phyloP scores from a whole-genome alignment of 768 basidiomycete genomes.

The Multifurca ochricompacta region DNA sequence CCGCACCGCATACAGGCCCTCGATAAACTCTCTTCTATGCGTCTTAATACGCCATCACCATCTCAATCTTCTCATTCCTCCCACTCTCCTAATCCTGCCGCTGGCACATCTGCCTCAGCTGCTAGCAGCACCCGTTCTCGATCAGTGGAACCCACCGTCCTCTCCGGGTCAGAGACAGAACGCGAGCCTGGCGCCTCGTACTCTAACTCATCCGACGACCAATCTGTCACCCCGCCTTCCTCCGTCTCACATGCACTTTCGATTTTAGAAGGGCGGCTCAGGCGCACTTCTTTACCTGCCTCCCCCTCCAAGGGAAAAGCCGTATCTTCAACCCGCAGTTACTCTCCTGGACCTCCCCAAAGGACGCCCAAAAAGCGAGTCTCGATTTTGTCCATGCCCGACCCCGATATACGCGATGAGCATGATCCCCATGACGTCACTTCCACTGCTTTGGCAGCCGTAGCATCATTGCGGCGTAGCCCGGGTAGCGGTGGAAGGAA shows the following conservation, averaged over 20 bases:
- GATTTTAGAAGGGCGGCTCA: constrained; percentile 29
- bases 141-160: constrained; percentile 23
- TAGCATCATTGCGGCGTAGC: constrained; percentile 49
- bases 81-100: constrained; percentile 23
- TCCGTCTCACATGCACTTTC: constrained; percentile 21
- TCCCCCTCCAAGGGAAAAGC: constrained; percentile 33
- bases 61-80: constrained; percentile 32
- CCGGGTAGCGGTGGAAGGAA: constrained; percentile 33
- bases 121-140: constrained; percentile 28
- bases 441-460: constrained; percentile 52
- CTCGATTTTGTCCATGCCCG: constrained; percentile 30
- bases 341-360: constrained; percentile 34
- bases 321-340: constrained; percentile 22
- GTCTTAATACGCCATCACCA: constrained; percentile 50
- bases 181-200: constrained; percentile 41
- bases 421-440: constrained; percentile 36
- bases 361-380: constrained; percentile 36
- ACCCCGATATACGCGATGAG: constrained; percentile 20
- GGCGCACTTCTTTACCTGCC: constrained; percentile 42
- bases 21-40: constrained; percentile 51
- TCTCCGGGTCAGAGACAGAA: constrained; percentile 79
- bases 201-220: constrained; percentile 33
- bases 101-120: constrained; percentile 24
- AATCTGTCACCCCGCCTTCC: constrained; percentile 33
- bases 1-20: constrained; percentile 13